Evolutionary conservation across 2,329 filamentous ascomycete species (phyloP).

Genomic region (Mariannaea elegans): DNA sequence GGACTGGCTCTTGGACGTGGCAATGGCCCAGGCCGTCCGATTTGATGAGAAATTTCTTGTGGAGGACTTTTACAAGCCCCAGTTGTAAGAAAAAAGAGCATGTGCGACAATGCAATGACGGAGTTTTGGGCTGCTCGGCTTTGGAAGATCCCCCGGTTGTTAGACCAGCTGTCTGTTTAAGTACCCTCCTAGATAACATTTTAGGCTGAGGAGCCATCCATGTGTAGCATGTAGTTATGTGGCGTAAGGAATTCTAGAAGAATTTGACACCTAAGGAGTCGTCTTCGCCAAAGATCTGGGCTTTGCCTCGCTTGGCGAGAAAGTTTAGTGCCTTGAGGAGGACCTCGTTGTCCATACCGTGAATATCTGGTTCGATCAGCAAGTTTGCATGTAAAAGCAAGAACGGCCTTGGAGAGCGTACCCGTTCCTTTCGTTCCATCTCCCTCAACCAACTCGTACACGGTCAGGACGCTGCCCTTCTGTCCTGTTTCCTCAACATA

Average conservation of each 20-base stretch:
- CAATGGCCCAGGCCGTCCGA: constrained; percentile 85
- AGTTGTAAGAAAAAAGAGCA: constrained; percentile 17
- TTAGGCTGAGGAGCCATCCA: constrained; percentile 10
- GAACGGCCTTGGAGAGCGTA: constrained; percentile 47
- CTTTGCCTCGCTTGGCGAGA: constrained; percentile 88
- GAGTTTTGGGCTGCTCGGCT: constrained; percentile 28
- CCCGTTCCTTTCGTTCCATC: constrained; percentile 77
- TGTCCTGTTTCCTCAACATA: constrained; percentile 92
- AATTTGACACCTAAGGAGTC: constrained; percentile 95
- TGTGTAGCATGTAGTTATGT: constrained; percentile 29
- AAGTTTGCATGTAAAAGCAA: background rate
- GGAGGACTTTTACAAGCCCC: constrained; percentile 51
- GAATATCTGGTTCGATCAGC: constrained; percentile 69
- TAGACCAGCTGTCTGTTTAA: constrained; percentile 18
- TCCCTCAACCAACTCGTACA: constrained; percentile 92
- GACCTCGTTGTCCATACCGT: constrained; percentile 86
- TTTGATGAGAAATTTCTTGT: constrained; percentile 71
- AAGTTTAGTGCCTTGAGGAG: constrained; percentile 81
- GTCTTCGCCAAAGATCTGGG: constrained; percentile 90
- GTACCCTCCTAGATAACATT: constrained; percentile 2
- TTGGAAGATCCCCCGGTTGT: constrained; percentile 15
- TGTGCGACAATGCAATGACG: constrained; percentile 26
- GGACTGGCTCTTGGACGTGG: constrained; percentile 90
- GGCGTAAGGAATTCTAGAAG: constrained; percentile 65
- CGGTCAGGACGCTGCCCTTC: constrained; percentile 86